Conservation (phyloP, 192 early-diverging fungal species). For the Coemansia sp. region DNA sequence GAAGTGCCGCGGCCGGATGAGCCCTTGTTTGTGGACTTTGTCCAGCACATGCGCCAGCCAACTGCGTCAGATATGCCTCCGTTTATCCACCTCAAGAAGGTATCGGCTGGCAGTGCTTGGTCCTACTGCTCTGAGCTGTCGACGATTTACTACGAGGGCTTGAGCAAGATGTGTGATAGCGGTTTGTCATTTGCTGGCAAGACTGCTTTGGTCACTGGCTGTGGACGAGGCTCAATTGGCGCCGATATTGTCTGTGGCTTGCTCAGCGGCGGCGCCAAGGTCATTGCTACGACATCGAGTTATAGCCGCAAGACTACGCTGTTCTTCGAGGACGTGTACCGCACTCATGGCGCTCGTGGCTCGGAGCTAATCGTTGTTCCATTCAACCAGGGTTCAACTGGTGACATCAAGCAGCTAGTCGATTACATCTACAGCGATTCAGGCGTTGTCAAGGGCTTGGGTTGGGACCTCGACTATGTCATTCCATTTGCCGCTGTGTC, state of each 20-base stretch:
- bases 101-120: constrained; percentile 41
- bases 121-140: constrained; percentile 71
- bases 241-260: constrained; percentile 83
- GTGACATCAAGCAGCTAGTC: constrained; percentile 78
- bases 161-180: constrained; percentile 68
- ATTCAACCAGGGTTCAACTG: constrained; percentile 87
- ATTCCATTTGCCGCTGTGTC: constrained; percentile 96
- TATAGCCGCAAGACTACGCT: constrained; percentile 77
- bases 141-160: constrained; percentile 70
- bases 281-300: constrained; percentile 86
- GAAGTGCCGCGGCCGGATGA: constrained; percentile 78
- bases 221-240: constrained; percentile 88
- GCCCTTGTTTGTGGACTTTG: constrained; percentile 83
- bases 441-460: constrained; percentile 60
- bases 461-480: constrained; percentile 94
- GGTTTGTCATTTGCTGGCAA: constrained; percentile 85
- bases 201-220: constrained; percentile 86
- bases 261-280: constrained; percentile 85
- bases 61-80: constrained; percentile 55
- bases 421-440: constrained; percentile 84
- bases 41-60: constrained; percentile 70
- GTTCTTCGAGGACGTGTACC: constrained; percentile 89
- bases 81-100: constrained; percentile 3
- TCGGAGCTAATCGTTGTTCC: constrained; percentile 86
- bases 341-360: constrained; percentile 82